Base-by-base conservation (phyloP, 2,329 filamentous ascomycete genomes). In the Elsinoe batatas region DNA sequence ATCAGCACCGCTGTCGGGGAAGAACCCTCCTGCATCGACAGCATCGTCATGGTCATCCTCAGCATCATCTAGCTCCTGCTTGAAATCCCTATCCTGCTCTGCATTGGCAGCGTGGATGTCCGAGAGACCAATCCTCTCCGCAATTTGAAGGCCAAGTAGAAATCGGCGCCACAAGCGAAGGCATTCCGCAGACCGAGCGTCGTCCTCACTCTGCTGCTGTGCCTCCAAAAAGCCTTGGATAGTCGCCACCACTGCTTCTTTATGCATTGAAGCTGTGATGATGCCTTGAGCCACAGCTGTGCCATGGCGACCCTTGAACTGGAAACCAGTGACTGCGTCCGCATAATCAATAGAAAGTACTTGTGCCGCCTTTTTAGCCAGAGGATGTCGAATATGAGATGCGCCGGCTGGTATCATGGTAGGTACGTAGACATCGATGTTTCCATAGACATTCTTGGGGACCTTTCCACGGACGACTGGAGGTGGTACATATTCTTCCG, bases 311-410 rank as follows among this genome's bases (percentile, higher is more conserved):
- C 90, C 90, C 65, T 82, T 84, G 72, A 97, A 98, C 36, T 85
- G 78, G 64, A 97, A 98, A 0, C 91, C 91, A 0, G 85, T 93
- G 4, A 98, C 81, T 0, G 93, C 93, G 32, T 91, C 88, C 2
- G 88, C 88, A 67, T 87, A 95, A 70, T 97, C 90, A 15, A 97
- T 78, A 0, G 84, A 84, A 1, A 96, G 69, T 1, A 91, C 72
- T 56, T 79, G 82, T 0, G 90, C 89, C 1, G 91, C 91, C 51
- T 80, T 79, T 1, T 80, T 75, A 1, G 87, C 85, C 51, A 84
- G 73, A 12, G 74, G 68, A 58, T 80, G 74, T 51, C 71, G 72
- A 26, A 85, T 70, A 60, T 84, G 81, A 12, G 72, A 69, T n/a
- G 74, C 82, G 3, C 82, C 82, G 12, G 72, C 65, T 2, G 82